Evolutionary conservation across 345 rosid genomes (phyloP).

Genomic region (Mangifera indica): DNA sequence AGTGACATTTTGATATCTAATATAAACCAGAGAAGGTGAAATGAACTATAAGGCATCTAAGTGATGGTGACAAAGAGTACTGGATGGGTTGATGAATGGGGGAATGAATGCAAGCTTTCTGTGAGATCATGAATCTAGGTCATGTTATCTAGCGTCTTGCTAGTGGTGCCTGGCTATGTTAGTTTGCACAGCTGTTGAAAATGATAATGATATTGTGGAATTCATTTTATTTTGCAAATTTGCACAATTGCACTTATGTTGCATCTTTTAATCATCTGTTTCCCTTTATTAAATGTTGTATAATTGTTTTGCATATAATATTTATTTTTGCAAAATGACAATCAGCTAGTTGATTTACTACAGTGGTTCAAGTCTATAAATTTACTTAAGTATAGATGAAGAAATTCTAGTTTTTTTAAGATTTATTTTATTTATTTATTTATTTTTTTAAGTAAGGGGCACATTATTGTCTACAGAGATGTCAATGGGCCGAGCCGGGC

Average conservation of each 20-base stretch:
- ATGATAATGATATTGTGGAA: background rate
- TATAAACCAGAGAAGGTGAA: slow-evolving; percentile 30
- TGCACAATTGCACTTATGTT: background rate
- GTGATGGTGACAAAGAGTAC: background rate
- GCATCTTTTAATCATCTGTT: background rate
- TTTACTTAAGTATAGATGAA: background rate
- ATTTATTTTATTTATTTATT: too few species aligned
- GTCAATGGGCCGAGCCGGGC: too few species aligned
- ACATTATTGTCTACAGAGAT: background rate
- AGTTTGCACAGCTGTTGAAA: background rate
- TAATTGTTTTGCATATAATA: too few species aligned
- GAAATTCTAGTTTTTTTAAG: background rate
- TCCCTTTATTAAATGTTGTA: too few species aligned
- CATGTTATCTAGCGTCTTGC: background rate
- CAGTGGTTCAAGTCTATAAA: slow-evolving; percentile 11
- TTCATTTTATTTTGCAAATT: background rate
- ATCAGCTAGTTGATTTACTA: slow-evolving; percentile 15
- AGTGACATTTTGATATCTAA: slow-evolving; percentile 76
- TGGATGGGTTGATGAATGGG: background rate
- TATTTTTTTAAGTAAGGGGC: background rate
- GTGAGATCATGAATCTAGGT: background rate
- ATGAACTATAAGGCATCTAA: background rate
- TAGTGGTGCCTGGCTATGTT: background rate
- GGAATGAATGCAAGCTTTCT: background rate
- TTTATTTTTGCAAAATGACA: too few species aligned